Evolutionary conservation across 805 yeast species (phyloP).

Genomic region (Hanseniaspora lindneri): DNA sequence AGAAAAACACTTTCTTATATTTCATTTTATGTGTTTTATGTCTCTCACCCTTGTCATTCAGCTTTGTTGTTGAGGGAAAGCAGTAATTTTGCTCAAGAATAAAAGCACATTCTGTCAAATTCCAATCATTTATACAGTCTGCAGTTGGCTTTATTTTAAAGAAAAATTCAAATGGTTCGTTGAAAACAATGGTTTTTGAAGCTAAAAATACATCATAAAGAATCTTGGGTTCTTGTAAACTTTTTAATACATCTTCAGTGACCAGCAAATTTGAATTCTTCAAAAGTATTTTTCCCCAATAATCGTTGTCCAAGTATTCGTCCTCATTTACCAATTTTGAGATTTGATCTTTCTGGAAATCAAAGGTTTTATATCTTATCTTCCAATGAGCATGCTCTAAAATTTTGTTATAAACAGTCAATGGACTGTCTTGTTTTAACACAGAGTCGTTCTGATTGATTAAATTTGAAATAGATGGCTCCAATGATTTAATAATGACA

Average conservation of each 20-base stretch:
- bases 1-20: conserved; percentile 9
- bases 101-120: neutral
- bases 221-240: neutral
- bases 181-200: conserved; percentile 11
- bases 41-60: conserved; percentile 1
- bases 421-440: neutral
- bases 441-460: conserved; percentile 14
- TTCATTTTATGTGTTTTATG: neutral
- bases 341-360: neutral
- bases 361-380: neutral
- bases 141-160: neutral
- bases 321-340: conserved; percentile 59
- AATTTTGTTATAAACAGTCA: conserved; percentile 5
- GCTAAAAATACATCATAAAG: conserved; percentile 8
- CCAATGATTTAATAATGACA: conserved; percentile 6
- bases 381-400: neutral
- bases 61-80: conserved; percentile 4
- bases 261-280: neutral
- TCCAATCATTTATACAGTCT: conserved; percentile 9
- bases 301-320: conserved; percentile 60
- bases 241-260: neutral
- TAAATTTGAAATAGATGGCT: conserved; percentile 10
- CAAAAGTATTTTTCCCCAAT: conserved; percentile 46
- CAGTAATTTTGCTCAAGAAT: conserved; percentile 10
- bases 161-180: conserved; percentile 13